Percentiles rank a stretch among this genome's conserved stretches.
Conservation (phyloP, 2,329 filamentous ascomycete genomes). For the Hypoxylon sp. region DNA sequence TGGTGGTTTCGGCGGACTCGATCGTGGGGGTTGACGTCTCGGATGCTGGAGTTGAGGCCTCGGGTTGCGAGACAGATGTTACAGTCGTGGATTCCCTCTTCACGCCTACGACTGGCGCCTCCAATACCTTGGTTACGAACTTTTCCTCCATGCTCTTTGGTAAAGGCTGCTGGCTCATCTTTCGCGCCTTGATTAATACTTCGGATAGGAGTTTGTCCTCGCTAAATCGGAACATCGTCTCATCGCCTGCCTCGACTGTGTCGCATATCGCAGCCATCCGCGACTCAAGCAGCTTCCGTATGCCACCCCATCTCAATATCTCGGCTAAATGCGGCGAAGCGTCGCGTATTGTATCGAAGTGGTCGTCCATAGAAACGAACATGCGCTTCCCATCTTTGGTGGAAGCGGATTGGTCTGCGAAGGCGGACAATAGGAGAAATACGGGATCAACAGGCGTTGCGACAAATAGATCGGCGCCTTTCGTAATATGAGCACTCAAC, state of each 20-base stretch:
- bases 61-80: slow-evolving; percentile 33
- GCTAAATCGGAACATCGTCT: slow-evolving; percentile 84
- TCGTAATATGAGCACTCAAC: slow-evolving; percentile 59
- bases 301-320: slow-evolving; percentile 60
- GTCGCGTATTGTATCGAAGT: slow-evolving; percentile 69
- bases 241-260: slow-evolving; percentile 81
- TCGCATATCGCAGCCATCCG: slow-evolving; percentile 80
- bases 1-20: slow-evolving; percentile 48
- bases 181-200: slow-evolving; percentile 75
- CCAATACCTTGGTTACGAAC: slow-evolving; percentile 79
- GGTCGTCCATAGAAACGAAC: slow-evolving; percentile 75
- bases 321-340: slow-evolving; percentile 65
- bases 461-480: slow-evolving; percentile 78
- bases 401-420: slow-evolving; percentile 57
- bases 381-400: slow-evolving; percentile 63
- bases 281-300: slow-evolving; percentile 63
- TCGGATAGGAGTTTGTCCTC: slow-evolving; percentile 73
- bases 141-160: slow-evolving; percentile 85
- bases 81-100: slow-evolving; percentile 60
- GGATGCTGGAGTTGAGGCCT: slow-evolving; percentile 14
- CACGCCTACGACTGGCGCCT: slow-evolving; percentile 77
- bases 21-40: slow-evolving; percentile 34
- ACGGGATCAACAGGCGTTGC: slow-evolving; percentile 85
- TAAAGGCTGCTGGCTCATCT: slow-evolving; percentile 70
- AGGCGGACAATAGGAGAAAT: slow-evolving; percentile 81